phyloP scores from a whole-genome alignment of 257 asterid species.

The Parsonsia alboflavescens region DNA sequence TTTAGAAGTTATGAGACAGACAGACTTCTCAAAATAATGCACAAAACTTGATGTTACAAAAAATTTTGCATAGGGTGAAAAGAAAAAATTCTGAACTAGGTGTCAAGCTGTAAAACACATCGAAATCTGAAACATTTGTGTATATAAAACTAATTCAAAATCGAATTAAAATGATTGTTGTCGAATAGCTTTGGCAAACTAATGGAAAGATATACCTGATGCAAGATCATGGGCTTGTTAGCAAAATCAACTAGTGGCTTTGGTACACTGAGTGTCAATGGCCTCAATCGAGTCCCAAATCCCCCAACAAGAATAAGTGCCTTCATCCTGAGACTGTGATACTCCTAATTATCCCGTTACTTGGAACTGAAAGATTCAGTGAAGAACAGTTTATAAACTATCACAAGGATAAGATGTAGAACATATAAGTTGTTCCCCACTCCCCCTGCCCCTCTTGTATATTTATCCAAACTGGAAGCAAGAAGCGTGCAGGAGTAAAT shows the following conservation, averaged over 20 bases:
- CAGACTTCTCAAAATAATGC: not conserved
- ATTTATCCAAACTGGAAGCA: conserved; percentile 19
- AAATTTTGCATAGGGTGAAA: not conserved
- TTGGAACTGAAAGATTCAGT: conserved; percentile 16
- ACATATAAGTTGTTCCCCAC: conserved; percentile 13
- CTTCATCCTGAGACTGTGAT: conserved; percentile 51
- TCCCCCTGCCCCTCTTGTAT: not conserved
- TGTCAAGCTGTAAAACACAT: not conserved
- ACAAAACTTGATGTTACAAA: not conserved
- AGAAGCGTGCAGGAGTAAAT: conserved; percentile 32
- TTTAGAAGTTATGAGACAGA: conserved; percentile 3
- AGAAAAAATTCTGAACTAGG: not conserved
- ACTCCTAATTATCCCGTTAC: conserved; percentile 19
- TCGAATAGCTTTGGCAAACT: not conserved
- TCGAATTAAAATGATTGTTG: no score
- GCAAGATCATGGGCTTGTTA: conserved; percentile 97
- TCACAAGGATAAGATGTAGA: conserved; percentile 7
- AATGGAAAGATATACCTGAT: conserved; percentile 56
- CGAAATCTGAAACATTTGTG: not conserved
- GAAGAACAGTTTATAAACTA: not conserved
- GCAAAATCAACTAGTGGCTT: conserved; percentile 95
- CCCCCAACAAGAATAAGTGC: conserved; percentile 97
- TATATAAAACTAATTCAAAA: not conserved
- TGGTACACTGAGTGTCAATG: conserved; percentile 78
- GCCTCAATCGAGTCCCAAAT: conserved; percentile 92